Base-by-base conservation (phyloP, 1,284 basidiomycete species). In the Fomitopsis palustris region DNA sequence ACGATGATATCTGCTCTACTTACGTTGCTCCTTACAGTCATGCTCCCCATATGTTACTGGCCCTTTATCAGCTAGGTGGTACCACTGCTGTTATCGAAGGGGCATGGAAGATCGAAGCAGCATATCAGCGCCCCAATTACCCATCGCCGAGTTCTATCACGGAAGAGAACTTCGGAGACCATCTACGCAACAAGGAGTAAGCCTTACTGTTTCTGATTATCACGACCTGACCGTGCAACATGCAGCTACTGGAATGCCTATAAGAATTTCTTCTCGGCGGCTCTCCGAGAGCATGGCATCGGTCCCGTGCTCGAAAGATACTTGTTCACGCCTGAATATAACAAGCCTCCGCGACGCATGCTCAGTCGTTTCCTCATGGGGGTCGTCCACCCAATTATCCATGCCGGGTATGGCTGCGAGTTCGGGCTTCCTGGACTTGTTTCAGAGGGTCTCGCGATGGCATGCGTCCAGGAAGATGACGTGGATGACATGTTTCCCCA, bases 361-460 rank as follows among this genome's bases (percentile, higher is more conserved):
- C 68, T 88, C 4, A 81, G 78, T 61, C 80, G 87, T 4, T 78
- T 87, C 64, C 62, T 88, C 9, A 78, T 79, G 7, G 84, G 83
- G 10, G 69, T 89, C 10, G 51, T 89, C 0, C 88, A 90, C 60
- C 86, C 87, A 0, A 67, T 88, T 60, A 88, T 90, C 38, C 86
- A 88, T 61, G 65, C 75, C 0, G 87, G 85, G 1, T 86, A 86
- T 67, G 88, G 86, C 2, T 69, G 78, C 4, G 88, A 90, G 66
- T 87, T 90, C 63, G 78, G 79, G 6, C 67, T 88, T 14, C 78
- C 78, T 3, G 88, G 88, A 4, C 81, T 87, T 67, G 70, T 86
- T 14, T 81, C 82, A 3, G 86, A 90, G 78, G 86, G 75, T 16
- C 69, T 78, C 3, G 76, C 75, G 2, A 66, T 72, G 55, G 64